Conservation (phyloP, 352 stramenopile genomes). For the Globisporangium camurandrum region DNA sequence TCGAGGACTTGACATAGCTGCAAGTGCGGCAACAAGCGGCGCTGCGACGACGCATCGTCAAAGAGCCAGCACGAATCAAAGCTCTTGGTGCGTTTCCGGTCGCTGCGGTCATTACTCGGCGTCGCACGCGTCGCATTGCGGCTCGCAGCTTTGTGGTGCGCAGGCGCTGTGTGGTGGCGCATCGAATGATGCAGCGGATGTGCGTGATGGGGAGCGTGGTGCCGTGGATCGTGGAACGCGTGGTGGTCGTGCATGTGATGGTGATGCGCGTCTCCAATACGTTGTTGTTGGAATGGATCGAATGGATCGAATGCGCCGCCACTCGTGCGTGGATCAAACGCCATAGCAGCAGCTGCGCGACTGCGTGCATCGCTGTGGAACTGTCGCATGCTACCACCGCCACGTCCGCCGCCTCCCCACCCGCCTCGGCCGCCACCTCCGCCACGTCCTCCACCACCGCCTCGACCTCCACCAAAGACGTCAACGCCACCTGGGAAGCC, state of each 20-base stretch:
- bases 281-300: background rate
- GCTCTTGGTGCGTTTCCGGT: conserved; percentile 34
- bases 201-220: too few relatives aligned
- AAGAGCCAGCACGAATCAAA: conserved; percentile 38
- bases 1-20: conserved; percentile 38
- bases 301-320: too few relatives aligned
- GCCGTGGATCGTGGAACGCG: too few relatives aligned
- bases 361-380: conserved; percentile 8
- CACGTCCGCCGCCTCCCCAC: background rate
- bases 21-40: conserved; percentile 31
- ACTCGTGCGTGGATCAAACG: background rate
- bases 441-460: conserved; percentile 4
- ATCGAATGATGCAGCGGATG: background rate
- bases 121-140: background rate
- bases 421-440: background rate
- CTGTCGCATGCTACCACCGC: background rate
- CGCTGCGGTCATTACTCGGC: background rate
- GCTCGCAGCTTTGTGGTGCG: background rate
- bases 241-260: background rate
- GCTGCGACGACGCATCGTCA: too few relatives aligned
- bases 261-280: background rate
- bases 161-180: background rate
- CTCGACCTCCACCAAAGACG: conserved; percentile 10
- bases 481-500: background rate
- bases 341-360: too few relatives aligned